phyloP scores from a whole-genome alignment of 768 basidiomycete species.

The Gloeophyllum trabeum region DNA sequence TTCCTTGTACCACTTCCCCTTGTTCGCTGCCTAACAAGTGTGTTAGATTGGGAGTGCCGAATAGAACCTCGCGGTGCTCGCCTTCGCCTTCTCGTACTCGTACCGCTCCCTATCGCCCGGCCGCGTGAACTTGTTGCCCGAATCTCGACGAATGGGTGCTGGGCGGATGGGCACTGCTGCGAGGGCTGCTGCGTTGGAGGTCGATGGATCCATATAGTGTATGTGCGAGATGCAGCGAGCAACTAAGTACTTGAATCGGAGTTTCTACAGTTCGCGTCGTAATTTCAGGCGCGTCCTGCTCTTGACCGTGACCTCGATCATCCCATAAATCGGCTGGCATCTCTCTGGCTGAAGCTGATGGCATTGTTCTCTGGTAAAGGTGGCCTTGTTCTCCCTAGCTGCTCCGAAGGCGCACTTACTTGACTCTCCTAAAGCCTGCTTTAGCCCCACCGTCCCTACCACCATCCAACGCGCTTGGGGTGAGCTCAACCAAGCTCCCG shows the following conservation, averaged over 20 bases:
- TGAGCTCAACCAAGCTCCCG: no score
- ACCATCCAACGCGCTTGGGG: conserved; percentile 1
- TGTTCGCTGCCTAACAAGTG: not conserved
- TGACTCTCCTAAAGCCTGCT: conserved; percentile 5
- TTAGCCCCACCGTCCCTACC: conserved; percentile 4
- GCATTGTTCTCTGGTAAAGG: not conserved
- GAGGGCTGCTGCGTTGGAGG: not conserved
- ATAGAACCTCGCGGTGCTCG: not conserved
- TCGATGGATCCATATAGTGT: no score
- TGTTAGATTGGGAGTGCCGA: not conserved
- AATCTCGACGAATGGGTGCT: not conserved
- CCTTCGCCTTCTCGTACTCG: not conserved
- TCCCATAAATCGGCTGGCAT: not conserved
- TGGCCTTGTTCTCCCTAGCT: not conserved
- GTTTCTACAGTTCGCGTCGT: not conserved
- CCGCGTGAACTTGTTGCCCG: not conserved
- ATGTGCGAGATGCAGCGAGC: no score
- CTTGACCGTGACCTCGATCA: not conserved
- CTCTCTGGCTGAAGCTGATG: not conserved
- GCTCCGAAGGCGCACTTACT: not conserved
- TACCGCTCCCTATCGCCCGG: not conserved
- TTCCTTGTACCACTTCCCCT: conserved; percentile 9
- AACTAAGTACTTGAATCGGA: not conserved
- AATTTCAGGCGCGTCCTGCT: not conserved
- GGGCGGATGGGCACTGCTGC: not conserved